A percentile compares a stretch with the other conserved stretches of the same genome.
phyloP scores from a whole-genome alignment of 306 rosid species.

The Begonia peltatifolia region DNA sequence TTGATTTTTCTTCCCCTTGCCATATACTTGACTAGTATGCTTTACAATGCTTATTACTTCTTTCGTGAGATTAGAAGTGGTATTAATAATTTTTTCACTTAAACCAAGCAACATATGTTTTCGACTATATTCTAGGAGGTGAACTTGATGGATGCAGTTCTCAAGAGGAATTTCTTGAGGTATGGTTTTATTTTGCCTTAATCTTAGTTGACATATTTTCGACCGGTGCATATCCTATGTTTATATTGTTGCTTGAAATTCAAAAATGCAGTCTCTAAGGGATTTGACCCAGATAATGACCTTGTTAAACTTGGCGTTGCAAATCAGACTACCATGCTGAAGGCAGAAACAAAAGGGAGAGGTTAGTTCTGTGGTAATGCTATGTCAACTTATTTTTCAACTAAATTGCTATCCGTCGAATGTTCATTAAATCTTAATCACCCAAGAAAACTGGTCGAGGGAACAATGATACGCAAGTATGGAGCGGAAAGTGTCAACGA shows the following conservation, averaged over 20 bases:
- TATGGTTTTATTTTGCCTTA: constrained; percentile 6
- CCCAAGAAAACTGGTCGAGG: constrained; percentile 74
- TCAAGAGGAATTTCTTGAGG: constrained; percentile 70
- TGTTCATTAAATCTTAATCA: background rate
- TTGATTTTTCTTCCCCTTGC: too few species aligned
- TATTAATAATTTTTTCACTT: background rate
- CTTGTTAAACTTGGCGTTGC: constrained; percentile 67
- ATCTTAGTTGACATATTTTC: constrained; percentile 1
- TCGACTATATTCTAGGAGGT: constrained; percentile 86
- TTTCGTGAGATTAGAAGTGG: too few species aligned
- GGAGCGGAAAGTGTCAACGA: constrained; percentile 74
- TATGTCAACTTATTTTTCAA: background rate
- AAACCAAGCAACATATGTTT: constrained; percentile 73
- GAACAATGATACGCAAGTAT: constrained; percentile 68
- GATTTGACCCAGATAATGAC: constrained; percentile 78
- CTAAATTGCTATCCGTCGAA: background rate
- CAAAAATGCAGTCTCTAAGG: constrained; percentile 65
- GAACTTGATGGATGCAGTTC: constrained; percentile 82
- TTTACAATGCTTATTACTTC: background rate
- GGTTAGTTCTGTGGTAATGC: constrained; percentile 33
- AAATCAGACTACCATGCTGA: constrained; percentile 98
- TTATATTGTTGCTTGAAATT: constrained; percentile 32
- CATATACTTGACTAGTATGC: too few species aligned
- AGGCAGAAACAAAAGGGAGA: constrained; percentile 96
- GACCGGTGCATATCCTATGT: background rate